Evolutionary conservation across 441 rosid genomes (phyloP).

Genomic region (Euphorbia celastroides): DNA sequence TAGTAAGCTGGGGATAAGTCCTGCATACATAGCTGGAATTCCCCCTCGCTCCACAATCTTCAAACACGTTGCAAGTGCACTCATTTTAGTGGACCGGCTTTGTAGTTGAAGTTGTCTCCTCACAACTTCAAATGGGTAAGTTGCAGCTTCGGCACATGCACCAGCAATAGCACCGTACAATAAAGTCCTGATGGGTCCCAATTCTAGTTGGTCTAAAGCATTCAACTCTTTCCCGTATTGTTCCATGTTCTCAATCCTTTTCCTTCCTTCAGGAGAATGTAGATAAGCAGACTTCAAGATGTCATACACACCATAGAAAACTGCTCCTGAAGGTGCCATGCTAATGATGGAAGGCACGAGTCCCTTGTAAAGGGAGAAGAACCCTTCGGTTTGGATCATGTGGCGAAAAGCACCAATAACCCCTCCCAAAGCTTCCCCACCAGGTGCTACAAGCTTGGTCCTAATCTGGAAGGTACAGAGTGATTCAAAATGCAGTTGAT

Average conservation of each 20-base stretch:
- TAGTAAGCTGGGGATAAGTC: constrained; percentile 73
- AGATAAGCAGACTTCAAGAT: constrained; percentile 67
- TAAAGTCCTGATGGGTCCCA: constrained; percentile 71
- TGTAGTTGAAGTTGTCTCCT: constrained; percentile 80
- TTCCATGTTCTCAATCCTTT: constrained; percentile 54
- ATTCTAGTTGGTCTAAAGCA: constrained; percentile 63
- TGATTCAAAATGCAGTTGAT: background rate
- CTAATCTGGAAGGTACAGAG: constrained; percentile 39
- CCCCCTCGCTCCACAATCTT: constrained; percentile 66
- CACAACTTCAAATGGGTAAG: constrained; percentile 79
- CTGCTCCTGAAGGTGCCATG: constrained; percentile 81
- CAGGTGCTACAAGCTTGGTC: constrained; percentile 75
- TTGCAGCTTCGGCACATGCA: constrained; percentile 81
- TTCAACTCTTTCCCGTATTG: constrained; percentile 52
- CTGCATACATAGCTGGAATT: constrained; percentile 70
- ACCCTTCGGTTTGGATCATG: constrained; percentile 68
- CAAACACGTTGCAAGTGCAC: constrained; percentile 49
- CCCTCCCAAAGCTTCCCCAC: constrained; percentile 81
- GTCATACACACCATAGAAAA: constrained; percentile 74
- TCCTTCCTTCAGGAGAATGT: constrained; percentile 58
- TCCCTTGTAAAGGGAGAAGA: constrained; percentile 80
- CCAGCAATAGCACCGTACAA: constrained; percentile 74
- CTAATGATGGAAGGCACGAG: constrained; percentile 62
- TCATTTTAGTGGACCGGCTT: constrained; percentile 44
- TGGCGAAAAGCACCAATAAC: constrained; percentile 57